phyloP scores from a whole-genome alignment of 1,139 yeast genomes.

The Geotrichum histeridarum region DNA sequence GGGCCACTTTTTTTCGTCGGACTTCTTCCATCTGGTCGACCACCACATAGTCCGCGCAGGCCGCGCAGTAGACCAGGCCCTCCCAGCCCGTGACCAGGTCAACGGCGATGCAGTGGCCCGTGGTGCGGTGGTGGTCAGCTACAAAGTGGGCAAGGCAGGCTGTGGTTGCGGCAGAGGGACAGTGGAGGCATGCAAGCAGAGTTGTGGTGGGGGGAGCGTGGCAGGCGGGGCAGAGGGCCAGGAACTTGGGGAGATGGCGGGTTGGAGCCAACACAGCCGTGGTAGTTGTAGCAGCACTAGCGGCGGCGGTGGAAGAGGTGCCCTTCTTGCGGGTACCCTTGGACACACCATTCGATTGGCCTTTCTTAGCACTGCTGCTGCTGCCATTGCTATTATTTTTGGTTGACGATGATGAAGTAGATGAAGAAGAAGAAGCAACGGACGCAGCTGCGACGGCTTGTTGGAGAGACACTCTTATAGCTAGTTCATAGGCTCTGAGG shows the following conservation, averaged over 20 bases:
- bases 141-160: constrained; percentile 69
- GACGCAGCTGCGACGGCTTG: constrained; percentile 9
- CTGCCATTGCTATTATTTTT: background rate
- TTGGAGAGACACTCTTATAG: constrained; percentile 23
- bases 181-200: constrained; percentile 63
- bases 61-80: constrained; percentile 54
- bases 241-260: background rate
- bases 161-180: constrained; percentile 53
- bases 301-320: too few species aligned
- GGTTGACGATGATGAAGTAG: background rate
- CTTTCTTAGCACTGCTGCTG: background rate
- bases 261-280: too few species aligned
- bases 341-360: too few species aligned
- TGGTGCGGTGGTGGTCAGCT: constrained; percentile 51
- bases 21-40: constrained; percentile 53
- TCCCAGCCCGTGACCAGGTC: constrained; percentile 26
- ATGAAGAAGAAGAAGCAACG: background rate
- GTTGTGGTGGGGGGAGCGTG: constrained; percentile 16
- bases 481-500: constrained; percentile 24
- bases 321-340: too few species aligned
- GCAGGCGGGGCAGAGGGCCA: constrained; percentile 17
- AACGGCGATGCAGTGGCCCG: constrained; percentile 67
- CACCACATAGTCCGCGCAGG: constrained; percentile 67
- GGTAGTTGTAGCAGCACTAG: too few species aligned
- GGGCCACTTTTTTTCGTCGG: constrained; percentile 37